A percentile compares a stretch with the other conserved stretches of the same genome.
phyloP scores from a whole-genome alignment of 176 grass and related monocot species.

The Puccinellia tenuiflora region DNA sequence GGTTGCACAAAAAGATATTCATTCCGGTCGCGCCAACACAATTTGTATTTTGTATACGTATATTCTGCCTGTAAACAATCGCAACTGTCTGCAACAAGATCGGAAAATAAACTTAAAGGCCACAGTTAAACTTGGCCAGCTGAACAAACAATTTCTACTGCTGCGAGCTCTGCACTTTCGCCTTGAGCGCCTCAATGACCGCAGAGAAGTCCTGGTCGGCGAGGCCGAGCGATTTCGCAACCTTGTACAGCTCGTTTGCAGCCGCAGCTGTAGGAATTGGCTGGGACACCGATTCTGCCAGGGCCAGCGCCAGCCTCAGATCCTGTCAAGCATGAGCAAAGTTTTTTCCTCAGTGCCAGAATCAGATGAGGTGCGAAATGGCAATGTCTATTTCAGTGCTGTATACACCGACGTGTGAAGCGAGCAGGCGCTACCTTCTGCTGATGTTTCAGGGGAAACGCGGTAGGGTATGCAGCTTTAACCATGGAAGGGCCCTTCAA shows the following conservation, averaged over 20 bases:
- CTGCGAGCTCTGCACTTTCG: conserved; percentile 32
- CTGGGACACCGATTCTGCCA: conserved; percentile 75
- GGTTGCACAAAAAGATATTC: background rate
- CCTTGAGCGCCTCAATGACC: conserved; percentile 71
- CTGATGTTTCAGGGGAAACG: conserved; percentile 96
- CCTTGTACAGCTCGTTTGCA: conserved; percentile 87
- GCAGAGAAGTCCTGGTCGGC: conserved; percentile 76
- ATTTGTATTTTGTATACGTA: background rate
- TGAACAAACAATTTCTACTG: background rate
- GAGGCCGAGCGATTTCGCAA: conserved; percentile 62
- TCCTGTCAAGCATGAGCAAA: conserved; percentile 47
- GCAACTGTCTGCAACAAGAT: background rate
- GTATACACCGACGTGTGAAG: background rate
- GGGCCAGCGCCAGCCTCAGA: conserved; percentile 69
- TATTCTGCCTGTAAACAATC: background rate
- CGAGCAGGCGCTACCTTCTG: conserved; percentile 59
- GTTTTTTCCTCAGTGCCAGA: background rate
- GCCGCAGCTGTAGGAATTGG: conserved; percentile 74
- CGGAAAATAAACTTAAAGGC: background rate
- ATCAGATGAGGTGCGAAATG: conserved; percentile 20
- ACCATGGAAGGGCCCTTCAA: conserved; percentile 92
- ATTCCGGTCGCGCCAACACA: background rate
- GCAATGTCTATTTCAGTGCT: conserved; percentile 8
- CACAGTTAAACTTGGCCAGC: background rate
- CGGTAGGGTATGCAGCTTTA: conserved; percentile 72